These are phyloP conservation scores for Withania somnifera DNA, from an alignment of 305 asterid genomes.

Conservation along the genomic window DNA sequence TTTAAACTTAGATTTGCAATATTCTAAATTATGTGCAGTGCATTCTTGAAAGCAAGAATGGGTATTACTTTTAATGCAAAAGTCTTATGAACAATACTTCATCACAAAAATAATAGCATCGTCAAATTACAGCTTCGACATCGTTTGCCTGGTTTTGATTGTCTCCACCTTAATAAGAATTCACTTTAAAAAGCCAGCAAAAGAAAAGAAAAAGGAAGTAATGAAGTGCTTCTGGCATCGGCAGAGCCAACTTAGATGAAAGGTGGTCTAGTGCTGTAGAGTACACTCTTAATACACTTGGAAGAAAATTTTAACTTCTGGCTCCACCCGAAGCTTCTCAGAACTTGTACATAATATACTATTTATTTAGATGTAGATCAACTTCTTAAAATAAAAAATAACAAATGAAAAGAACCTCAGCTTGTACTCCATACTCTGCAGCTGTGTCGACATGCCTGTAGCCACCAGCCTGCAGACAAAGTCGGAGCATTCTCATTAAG, in stretches of 20 bases:
- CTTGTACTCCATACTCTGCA: slow-evolving; percentile 39
- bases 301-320: background rate
- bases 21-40: background rate
- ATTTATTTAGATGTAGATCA: background rate
- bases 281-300: too few relatives aligned
- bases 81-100: background rate
- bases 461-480: slow-evolving; percentile 53
- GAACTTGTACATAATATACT: background rate
- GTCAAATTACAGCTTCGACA: too few relatives aligned
- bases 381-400: background rate
- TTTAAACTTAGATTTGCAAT: background rate
- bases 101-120: too few relatives aligned
- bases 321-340: background rate
- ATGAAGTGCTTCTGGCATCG: too few relatives aligned
- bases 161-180: too few relatives aligned
- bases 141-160: too few relatives aligned
- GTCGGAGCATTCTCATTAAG: too few relatives aligned
- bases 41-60: background rate
- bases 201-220: too few relatives aligned
- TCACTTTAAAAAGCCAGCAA: too few relatives aligned
- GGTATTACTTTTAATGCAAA: background rate
- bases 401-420: slow-evolving; percentile 15
- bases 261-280: too few relatives aligned
- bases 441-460: slow-evolving; percentile 69
- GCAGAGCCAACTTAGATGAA: too few relatives aligned